These are phyloP conservation scores for Retiboletus flavoniger DNA, from an alignment of 1,284 basidiomycete species.

Conservation along the genomic window DNA sequence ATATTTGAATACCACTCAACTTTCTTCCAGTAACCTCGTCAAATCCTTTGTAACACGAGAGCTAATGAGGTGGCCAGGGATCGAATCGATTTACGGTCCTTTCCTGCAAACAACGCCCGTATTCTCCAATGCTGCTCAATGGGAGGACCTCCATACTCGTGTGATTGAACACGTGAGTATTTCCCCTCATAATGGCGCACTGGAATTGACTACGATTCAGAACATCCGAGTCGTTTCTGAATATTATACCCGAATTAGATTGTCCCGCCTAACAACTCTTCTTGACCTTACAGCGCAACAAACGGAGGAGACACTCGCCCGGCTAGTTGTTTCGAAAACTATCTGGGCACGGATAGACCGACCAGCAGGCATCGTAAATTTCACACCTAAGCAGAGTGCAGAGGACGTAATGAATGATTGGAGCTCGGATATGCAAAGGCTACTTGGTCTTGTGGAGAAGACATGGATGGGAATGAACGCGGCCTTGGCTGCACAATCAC, in stretches of 20 bases:
- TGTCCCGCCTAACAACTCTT: conserved; percentile 79
- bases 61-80: conserved; percentile 98
- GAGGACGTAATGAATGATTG: conserved; percentile 96
- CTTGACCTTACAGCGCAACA: conserved; percentile 82
- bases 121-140: conserved; percentile 79
- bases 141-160: conserved; percentile 94
- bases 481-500: conserved; percentile 75
- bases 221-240: conserved; percentile 93
- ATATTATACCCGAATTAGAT: conserved; percentile 94
- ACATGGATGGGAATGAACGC: conserved; percentile 91
- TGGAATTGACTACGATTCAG: conserved; percentile 42
- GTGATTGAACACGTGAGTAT: conserved; percentile 92
- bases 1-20: conserved; percentile 7
- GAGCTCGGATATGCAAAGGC: conserved; percentile 92
- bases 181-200: neutral
- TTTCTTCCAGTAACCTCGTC: conserved; percentile 72
- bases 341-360: conserved; percentile 95
- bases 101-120: conserved; percentile 80
- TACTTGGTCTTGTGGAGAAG: conserved; percentile 80
- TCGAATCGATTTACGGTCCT: conserved; percentile 85
- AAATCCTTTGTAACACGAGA: conserved; percentile 97
- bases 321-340: conserved; percentile 87
- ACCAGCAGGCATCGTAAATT: conserved; percentile 86
- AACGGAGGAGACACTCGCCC: conserved; percentile 86
- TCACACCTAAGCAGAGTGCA: conserved; percentile 72